phyloP scores from a whole-genome alignment of 441 rosid species.

The Adansonia gregorii region DNA sequence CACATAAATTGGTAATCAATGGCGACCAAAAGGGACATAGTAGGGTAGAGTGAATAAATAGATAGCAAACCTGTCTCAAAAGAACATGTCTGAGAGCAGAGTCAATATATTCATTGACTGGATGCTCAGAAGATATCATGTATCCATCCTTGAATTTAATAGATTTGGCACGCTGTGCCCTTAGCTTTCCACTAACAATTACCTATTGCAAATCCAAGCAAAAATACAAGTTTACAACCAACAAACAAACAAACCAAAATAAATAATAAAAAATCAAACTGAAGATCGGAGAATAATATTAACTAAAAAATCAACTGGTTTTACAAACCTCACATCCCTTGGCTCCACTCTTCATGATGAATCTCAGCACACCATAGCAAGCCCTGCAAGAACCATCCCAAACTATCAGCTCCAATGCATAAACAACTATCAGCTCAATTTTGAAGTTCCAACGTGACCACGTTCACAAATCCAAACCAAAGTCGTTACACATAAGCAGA shows the following conservation, averaged over 20 bases:
- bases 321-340: slow-evolving; percentile 70
- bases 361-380: slow-evolving; percentile 67
- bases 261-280: not conserved
- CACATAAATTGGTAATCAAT: not conserved
- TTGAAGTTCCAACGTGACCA: no score
- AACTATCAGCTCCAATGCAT: not conserved
- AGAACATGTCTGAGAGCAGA: slow-evolving; percentile 69
- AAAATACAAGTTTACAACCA: not conserved
- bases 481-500: not conserved
- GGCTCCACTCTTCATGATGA: slow-evolving; percentile 40
- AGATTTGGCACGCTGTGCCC: slow-evolving; percentile 68
- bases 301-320: not conserved
- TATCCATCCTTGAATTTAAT: slow-evolving; percentile 88
- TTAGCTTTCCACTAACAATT: slow-evolving; percentile 64
- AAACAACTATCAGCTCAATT: no score
- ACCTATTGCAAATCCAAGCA: slow-evolving; percentile 37
- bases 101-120: slow-evolving; percentile 70
- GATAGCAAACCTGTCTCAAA: slow-evolving; percentile 56
- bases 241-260: no score
- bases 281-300: not conserved
- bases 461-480: no score
- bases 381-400: slow-evolving; percentile 42
- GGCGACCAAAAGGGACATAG: not conserved
- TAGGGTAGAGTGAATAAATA: not conserved
- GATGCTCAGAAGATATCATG: slow-evolving; percentile 80